Evolutionary conservation across 352 stramenopile genomes (phyloP).

Genomic region (Pythium guiyangense): DNA sequence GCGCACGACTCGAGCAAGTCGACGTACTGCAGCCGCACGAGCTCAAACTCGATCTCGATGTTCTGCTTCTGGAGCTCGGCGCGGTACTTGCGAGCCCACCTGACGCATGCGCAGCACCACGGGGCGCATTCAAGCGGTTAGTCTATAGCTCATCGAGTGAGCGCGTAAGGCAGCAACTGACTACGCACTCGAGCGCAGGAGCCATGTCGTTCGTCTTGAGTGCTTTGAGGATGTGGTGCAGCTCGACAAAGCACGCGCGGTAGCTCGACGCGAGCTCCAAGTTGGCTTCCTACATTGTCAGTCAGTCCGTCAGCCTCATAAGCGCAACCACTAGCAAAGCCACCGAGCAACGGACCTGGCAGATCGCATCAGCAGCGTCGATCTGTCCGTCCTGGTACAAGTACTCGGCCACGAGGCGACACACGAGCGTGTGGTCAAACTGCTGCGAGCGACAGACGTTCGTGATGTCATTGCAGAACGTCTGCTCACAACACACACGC

Average conservation of each 20-base stretch:
- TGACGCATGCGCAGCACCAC: constrained; percentile 11
- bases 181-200: constrained; percentile 56
- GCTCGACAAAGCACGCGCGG: constrained; percentile 60
- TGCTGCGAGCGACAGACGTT: constrained; percentile 60
- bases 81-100: constrained; percentile 58
- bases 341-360: constrained; percentile 22
- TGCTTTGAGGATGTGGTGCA: constrained; percentile 61
- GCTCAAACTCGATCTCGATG: constrained; percentile 80
- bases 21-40: constrained; percentile 81
- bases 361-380: constrained; percentile 61
- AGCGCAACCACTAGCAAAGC: no score
- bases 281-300: constrained; percentile 40
- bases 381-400: constrained; percentile 80
- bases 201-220: constrained; percentile 61
- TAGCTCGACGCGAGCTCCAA: constrained; percentile 47
- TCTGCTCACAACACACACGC: constrained; percentile 17
- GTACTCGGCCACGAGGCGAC: constrained; percentile 65
- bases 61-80: constrained; percentile 40
- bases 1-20: constrained; percentile 60
- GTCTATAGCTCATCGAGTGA: no score
- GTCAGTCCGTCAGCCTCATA: neutral
- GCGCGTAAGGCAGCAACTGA: neutral
- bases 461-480: constrained; percentile 56
- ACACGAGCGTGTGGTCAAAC: constrained; percentile 60
- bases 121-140: constrained; percentile 2